Base-by-base conservation (phyloP, 1,284 basidiomycete species). In the Trichosporon sp. region DNA sequence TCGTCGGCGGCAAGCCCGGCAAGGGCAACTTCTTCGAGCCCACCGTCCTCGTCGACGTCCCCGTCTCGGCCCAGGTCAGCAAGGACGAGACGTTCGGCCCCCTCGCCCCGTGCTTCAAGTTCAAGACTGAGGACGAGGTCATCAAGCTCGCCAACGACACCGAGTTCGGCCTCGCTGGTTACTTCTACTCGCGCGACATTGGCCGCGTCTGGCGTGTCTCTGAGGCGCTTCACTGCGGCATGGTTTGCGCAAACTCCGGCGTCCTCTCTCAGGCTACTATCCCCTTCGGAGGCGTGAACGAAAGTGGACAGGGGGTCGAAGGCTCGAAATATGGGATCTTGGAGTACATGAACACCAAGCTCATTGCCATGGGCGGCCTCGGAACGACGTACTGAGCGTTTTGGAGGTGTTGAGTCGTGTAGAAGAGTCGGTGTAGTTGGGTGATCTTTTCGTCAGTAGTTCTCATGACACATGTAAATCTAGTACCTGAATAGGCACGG, bases 111-210 rank as follows among this genome's bases (percentile, higher is more conserved):
- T 68, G 83, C 10, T 81, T 80, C 77, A 89, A 88, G 73, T 98
- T 98, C 75, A 87, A 91, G 74, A 91, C 89, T 0, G 95, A 98
- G 80, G 91, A 94, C 49, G 90, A 97, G 76, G 93, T 94, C 1
- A 82, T 98, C 61, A 83, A 84, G 68, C 80, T 89, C 59, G 93
- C 93, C 33, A 98, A 98, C 78, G 82, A 87, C 69, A 85, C 88
- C 0, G 86, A 90, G 31, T 86, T 91, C 32, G 95, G 95, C 0
- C 84, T 98, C 14, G 93, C 94, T 7, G 92, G 90, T 13, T 95
- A 95, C 79, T 92, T 95, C 82, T 96, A 86, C 82, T 91, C 91
- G 52, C 82, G 89, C 62, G 93, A 97, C 77, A 83, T 95, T 2
- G 88, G 89, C 0, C 83, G 94, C 29, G 88, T 91, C 58, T 95